Percentiles rank a stretch among this genome's conserved stretches.
Evolutionary conservation across 202 grass and related monocot genomes (phyloP).

Genomic region (Zoysia matrella): DNA sequence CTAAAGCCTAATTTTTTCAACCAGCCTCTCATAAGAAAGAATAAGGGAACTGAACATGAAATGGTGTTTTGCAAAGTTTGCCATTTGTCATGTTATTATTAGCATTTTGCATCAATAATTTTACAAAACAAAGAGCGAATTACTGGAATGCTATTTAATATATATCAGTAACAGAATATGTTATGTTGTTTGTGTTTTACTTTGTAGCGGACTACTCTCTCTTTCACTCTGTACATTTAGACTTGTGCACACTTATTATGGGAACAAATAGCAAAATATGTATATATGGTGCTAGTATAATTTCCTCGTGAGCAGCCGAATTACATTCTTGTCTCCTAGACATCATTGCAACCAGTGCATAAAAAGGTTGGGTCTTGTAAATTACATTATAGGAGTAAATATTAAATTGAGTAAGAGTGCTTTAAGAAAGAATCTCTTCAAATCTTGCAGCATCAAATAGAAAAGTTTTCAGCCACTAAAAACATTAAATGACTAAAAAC

Average conservation of each 20-base stretch:
- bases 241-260: not conserved
- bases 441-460: too few relatives aligned
- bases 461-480: not conserved
- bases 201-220: not conserved
- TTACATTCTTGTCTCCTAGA: not conserved
- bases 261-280: not conserved
- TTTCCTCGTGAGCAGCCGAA: not conserved
- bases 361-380: not conserved
- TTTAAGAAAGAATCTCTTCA: not conserved
- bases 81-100: not conserved
- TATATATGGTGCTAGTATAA: not conserved
- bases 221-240: not conserved
- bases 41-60: not conserved
- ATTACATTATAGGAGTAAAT: not conserved
- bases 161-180: not conserved
- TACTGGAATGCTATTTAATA: not conserved
- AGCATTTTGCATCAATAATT: not conserved
- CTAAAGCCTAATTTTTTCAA: constrained; percentile 19
- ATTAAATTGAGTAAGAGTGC: not conserved
- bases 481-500: not conserved
- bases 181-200: not conserved
- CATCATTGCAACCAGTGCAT: not conserved
- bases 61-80: constrained; percentile 1
- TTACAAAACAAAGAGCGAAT: not conserved
- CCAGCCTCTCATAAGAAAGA: constrained; percentile 1